Evolutionary conservation across 495 filamentous ascomycete species (phyloP).

Genomic region (Podospora pseudopauciseta): DNA sequence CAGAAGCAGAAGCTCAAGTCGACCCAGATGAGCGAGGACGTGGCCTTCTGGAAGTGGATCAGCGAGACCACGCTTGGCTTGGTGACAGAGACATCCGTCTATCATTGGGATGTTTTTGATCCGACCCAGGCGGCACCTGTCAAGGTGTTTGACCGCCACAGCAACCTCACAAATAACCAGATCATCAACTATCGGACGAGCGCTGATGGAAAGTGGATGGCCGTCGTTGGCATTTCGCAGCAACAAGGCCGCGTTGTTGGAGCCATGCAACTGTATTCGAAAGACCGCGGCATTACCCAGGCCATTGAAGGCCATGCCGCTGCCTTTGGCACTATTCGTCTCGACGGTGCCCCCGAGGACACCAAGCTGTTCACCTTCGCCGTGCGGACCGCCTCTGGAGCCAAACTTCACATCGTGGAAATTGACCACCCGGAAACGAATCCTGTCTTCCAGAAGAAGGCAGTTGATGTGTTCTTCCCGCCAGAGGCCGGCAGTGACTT

Average conservation of each 20-base stretch:
- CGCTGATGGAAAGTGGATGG: slow-evolving; percentile 96
- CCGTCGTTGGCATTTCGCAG: slow-evolving; percentile 91
- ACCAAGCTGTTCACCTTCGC: slow-evolving; percentile 97
- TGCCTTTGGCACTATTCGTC: slow-evolving; percentile 81
- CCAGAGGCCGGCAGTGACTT: slow-evolving; percentile 93
- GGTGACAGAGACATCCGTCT: slow-evolving; percentile 85
- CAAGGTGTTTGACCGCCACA: slow-evolving; percentile 89
- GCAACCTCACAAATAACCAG: slow-evolving; percentile 84
- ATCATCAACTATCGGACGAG: slow-evolving; percentile 99
- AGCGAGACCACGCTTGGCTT: slow-evolving; percentile 81
- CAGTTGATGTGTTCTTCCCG: slow-evolving; percentile 96
- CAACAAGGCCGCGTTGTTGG: slow-evolving; percentile 90
- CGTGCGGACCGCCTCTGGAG: slow-evolving; percentile 78
- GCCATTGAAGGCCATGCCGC: slow-evolving; percentile 97
- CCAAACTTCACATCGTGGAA: slow-evolving; percentile 97
- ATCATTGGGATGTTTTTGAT: slow-evolving; percentile 96
- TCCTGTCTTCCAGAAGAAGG: slow-evolving; percentile 86
- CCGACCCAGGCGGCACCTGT: slow-evolving; percentile 68
- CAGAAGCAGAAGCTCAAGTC: slow-evolving; percentile 92
- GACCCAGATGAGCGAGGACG: slow-evolving; percentile 90
- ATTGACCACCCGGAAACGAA: slow-evolving; percentile 90
- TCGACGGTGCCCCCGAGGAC: slow-evolving; percentile 84
- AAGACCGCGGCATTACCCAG: slow-evolving; percentile 92
- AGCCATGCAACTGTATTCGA: slow-evolving; percentile 94
- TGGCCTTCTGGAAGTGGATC: slow-evolving; percentile 99